phyloP scores from a whole-genome alignment of 192 early-diverging fungal genomes.

The Podila epicladia region DNA sequence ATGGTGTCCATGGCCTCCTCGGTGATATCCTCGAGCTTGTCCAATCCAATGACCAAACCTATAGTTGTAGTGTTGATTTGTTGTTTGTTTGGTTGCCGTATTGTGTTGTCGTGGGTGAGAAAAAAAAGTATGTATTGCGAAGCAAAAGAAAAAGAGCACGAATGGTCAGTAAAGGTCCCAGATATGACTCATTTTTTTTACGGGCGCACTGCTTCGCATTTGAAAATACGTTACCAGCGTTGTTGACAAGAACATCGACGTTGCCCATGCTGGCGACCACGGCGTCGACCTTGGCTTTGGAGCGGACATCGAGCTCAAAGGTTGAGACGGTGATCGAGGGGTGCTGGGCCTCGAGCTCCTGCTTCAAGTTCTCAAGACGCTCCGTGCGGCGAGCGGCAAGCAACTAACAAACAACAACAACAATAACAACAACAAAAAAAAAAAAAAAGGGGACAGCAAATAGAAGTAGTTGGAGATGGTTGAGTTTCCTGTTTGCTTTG shows the following conservation, averaged over 20 bases:
- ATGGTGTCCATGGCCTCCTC: constrained; percentile 74
- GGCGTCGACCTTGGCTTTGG: constrained; percentile 62
- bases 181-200: too few species aligned
- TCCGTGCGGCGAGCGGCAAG: constrained; percentile 75
- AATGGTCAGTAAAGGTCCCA: too few species aligned
- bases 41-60: constrained; percentile 78
- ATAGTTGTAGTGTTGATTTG: neutral
- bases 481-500: neutral
- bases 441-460: neutral
- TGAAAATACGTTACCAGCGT: constrained; percentile 67
- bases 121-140: too few species aligned
- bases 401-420: constrained; percentile 42
- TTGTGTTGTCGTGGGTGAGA: neutral
- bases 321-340: constrained; percentile 66
- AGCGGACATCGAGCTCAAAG: constrained; percentile 78
- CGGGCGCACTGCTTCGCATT: neutral
- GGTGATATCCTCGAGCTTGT: constrained; percentile 67
- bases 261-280: constrained; percentile 65
- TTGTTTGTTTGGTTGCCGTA: neutral
- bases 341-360: constrained; percentile 56
- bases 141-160: too few species aligned
- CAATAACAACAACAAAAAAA: neutral
- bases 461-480: neutral
- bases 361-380: constrained; percentile 67
- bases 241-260: constrained; percentile 90